Conservation (phyloP, 192 early-diverging fungal species). For the Globomyces pollinis-pini region DNA sequence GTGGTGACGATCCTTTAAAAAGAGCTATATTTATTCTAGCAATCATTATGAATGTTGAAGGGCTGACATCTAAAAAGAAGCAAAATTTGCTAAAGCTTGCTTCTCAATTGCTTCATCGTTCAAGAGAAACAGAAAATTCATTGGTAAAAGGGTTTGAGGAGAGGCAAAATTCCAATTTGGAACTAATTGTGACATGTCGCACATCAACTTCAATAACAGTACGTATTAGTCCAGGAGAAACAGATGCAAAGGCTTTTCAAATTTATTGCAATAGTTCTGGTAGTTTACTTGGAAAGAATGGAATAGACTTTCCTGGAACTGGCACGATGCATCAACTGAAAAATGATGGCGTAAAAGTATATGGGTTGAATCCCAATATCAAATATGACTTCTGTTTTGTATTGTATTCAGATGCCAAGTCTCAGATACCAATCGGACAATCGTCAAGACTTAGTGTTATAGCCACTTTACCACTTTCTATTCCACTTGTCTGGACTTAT, state of each 20-base stretch:
- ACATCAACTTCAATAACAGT: conserved; percentile 1
- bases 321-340: not conserved
- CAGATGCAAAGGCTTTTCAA: too few species aligned
- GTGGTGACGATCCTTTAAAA: conserved; percentile 3
- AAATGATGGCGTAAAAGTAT: not conserved
- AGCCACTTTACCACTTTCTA: not conserved
- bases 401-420: not conserved
- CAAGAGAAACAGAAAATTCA: not conserved
- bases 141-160: not conserved
- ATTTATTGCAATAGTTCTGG: not conserved
- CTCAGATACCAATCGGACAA: not conserved
- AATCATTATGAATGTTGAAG: not conserved
- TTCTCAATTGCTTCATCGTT: not conserved
- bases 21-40: not conserved
- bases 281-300: not conserved
- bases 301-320: not conserved
- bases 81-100: not conserved
- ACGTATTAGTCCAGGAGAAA: not conserved
- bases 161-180: not conserved
- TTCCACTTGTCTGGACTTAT: not conserved
- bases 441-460: not conserved
- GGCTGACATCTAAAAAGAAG: not conserved
- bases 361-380: not conserved
- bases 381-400: not conserved
- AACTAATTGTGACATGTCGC: not conserved